phyloP scores from a whole-genome alignment of 768 basidiomycete genomes.

The Cystofilobasidium bisporidii region DNA sequence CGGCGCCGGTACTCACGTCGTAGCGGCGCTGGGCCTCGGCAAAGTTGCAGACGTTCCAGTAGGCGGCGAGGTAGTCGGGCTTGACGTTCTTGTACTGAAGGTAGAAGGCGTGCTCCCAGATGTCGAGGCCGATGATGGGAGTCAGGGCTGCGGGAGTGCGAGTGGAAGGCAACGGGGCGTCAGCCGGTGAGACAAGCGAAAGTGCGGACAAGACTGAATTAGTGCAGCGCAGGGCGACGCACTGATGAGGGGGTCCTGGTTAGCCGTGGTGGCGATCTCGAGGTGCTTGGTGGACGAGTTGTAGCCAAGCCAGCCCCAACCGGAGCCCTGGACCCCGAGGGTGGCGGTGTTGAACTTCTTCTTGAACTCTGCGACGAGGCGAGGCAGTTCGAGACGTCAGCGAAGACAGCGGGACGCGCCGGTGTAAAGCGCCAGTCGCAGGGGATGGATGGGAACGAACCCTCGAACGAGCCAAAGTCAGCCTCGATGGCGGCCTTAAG shows the following conservation, averaged over 20 bases:
- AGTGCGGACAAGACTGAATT: background rate
- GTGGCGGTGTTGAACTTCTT: conserved; percentile 78
- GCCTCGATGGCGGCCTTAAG: conserved; percentile 57
- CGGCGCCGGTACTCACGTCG: conserved; percentile 30
- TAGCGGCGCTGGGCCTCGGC: conserved; percentile 74
- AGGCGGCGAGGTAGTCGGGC: conserved; percentile 67
- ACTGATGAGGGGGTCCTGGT: conserved; percentile 83
- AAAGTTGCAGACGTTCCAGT: conserved; percentile 96
- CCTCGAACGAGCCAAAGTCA: conserved; percentile 64
- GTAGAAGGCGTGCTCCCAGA: conserved; percentile 80
- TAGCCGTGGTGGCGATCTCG: conserved; percentile 84
- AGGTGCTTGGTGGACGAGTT: conserved; percentile 59
- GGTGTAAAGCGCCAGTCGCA: too few species aligned
- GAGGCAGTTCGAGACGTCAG: background rate
- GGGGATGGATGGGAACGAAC: background rate
- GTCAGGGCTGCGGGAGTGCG: conserved; percentile 50
- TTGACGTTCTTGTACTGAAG: conserved; percentile 93
- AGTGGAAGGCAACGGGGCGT: background rate
- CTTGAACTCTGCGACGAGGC: conserved; percentile 44
- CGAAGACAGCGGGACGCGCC: too few species aligned
- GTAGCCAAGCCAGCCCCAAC: conserved; percentile 93
- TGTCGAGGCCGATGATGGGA: conserved; percentile 77
- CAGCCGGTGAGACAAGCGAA: background rate
- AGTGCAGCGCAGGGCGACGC: conserved; percentile 18
- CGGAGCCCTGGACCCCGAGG: conserved; percentile 79